Evolutionary conservation across 2,329 filamentous ascomycete genomes (phyloP), one percentile per base, ranked within the genome.

Genomic region (Huntiella bhutanensis): DNA sequence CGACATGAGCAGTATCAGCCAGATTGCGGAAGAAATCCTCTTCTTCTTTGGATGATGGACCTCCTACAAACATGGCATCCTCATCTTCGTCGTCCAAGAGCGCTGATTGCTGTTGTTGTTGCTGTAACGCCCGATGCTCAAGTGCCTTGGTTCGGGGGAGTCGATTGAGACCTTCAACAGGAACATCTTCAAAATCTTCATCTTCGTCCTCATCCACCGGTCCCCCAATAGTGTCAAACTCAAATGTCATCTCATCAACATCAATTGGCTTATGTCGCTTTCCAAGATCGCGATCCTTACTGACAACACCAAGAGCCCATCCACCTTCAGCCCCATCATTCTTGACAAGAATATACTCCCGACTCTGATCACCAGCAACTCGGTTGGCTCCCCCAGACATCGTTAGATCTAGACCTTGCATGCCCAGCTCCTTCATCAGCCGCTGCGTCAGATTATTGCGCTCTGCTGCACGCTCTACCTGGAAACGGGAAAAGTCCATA

Each of bases 401-500:
- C 17, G 82, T 80, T 35, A 79, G 64, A 55, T 88, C 82, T 12
- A 79, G 74, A 13, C 75, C 79, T 15, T 78, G 80, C 83, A 93
- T 92, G 33, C 87, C 88, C 54, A 88, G 86, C 55, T 98, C 74
- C 54, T 84, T 76, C 91, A 98, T 98, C 48, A 98, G 65, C 35
- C 88, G 73, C 58, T 98, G 91, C 0, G 92, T 98, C 28, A 98
- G 70, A 52, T 94, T 82, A 56, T 98, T 98, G 43, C 92, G 72
- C 63, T 98, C 88, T 53, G 73, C 76, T 8, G 96, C 92, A 49
- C 91, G 71, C 58, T 96, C 91, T 49, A 98, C 94, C 61, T 98
- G 91, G 57, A 98, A 98, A 51, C 72, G 80, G 1, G 87, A 95
- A 57, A 98, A 98, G 1, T 81, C 91, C 86, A 98, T 95, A 19